Evolutionary conservation across 129 eudicot species (phyloP).

Genomic region (Logfia minima): DNA sequence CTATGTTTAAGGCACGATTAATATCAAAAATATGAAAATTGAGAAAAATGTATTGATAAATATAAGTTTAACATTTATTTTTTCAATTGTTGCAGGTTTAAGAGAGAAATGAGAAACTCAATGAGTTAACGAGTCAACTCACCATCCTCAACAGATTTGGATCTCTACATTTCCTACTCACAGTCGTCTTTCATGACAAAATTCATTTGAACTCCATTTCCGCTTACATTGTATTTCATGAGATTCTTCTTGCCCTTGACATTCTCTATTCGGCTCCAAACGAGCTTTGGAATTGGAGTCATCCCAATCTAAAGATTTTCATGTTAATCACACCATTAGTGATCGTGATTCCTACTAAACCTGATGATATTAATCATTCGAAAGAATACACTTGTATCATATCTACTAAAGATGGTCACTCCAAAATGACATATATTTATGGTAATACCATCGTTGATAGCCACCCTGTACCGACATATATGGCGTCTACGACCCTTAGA

Average conservation of each 20-base stretch:
- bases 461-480: constrained; percentile 16
- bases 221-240: constrained; percentile 24
- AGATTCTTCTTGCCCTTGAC: constrained; percentile 18
- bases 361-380: constrained; percentile 1
- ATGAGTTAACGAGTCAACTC: constrained; percentile 17
- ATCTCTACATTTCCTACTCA: constrained; percentile 19
- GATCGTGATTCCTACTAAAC: background rate
- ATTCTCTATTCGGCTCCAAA: constrained; percentile 32
- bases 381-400: constrained; percentile 34
- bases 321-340: background rate
- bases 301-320: constrained; percentile 17
- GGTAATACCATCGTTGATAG: constrained; percentile 11
- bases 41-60: background rate
- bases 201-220: constrained; percentile 11
- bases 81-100: background rate
- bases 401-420: constrained; percentile 6
- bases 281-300: constrained; percentile 26
- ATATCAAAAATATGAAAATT: no score
- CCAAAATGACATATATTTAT: constrained; percentile 14
- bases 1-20: no score
- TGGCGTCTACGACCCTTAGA: background rate
- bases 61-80: background rate
- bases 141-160: constrained; percentile 3
- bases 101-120: constrained; percentile 25
- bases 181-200: constrained; percentile 13